Base-by-base conservation (phyloP, 116 monocot species). In the Trichopus zeylanicus region DNA sequence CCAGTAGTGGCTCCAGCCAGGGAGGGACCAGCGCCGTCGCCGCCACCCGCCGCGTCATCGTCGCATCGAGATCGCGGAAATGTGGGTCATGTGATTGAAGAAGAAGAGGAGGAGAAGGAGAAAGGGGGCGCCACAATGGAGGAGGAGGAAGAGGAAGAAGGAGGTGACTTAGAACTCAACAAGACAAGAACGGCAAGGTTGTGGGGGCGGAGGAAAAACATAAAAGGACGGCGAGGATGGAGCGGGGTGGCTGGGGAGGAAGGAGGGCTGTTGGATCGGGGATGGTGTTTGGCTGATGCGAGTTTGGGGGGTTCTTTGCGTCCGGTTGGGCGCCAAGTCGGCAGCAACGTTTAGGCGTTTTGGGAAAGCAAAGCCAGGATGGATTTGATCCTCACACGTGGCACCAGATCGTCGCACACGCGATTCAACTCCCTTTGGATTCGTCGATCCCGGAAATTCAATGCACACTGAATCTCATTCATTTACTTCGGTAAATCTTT, bases 1-100 rank as follows among this genome's bases (percentile, higher is more conserved):
- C 60, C n/a, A 89, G 78, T 9, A 94, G 73, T 12, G 85, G 70
- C 63, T 86, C 93, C 29, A 94, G 75, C 93, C 93, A 94, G 12
- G 80, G 83, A 58, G 89, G 89, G 55, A 78, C 79, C 56, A 79
- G 52, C 46, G 46, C 30, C 46, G 46, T 26, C 30, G 83, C 61
- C 70, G 65, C 63, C 42, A 59, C 35, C 23, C 59, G 33, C 39
- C 59, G 23, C 59, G 42, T 59, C 59, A 59, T 59, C 59, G 42
- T 59, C 31, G 26, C 26, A 6, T 28, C 29, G 21, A 21, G 20
- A 22, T n/a, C 21, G n/a, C 32, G 22, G n/a, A n/a, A n/a, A n/a
- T n/a, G n/a, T n/a, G n/a, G n/a, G n/a, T n/a, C n/a, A 57, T 9
- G 42, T 15, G 29, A 30, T 56, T 8, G 25, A 53, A 9, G 30